Percentiles rank a stretch among this genome's conserved stretches.
phyloP scores from a whole-genome alignment of 495 filamentous ascomycete species.

The Aspergillus homomorphus region DNA sequence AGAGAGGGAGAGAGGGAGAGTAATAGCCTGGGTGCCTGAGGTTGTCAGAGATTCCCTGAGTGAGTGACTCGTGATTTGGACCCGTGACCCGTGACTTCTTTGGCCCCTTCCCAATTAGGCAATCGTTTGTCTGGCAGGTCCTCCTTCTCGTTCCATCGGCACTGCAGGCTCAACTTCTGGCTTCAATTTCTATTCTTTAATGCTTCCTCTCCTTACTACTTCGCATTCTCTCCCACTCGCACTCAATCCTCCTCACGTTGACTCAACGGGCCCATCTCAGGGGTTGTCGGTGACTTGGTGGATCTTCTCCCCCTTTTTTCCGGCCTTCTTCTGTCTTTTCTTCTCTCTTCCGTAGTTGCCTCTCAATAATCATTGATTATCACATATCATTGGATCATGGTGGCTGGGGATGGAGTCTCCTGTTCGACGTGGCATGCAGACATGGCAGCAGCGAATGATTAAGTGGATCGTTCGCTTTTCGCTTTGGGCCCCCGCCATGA shows the following conservation, averaged over 20 bases:
- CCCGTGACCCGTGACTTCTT: too few species aligned
- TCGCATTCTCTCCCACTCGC: background rate
- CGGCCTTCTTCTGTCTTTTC: background rate
- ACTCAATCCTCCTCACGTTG: too few species aligned
- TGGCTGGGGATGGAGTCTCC: constrained; percentile 18
- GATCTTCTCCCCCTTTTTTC: too few species aligned
- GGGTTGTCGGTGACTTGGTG: too few species aligned
- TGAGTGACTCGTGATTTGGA: too few species aligned
- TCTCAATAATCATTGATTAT: constrained; percentile 2
- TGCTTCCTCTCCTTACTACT: background rate
- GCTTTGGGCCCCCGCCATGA: constrained; percentile 1
- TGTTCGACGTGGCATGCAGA: constrained; percentile 27
- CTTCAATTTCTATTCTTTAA: background rate
- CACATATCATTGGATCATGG: constrained; percentile 8
- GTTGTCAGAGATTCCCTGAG: too few species aligned
- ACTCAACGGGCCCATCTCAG: too few species aligned
- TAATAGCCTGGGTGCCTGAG: too few species aligned
- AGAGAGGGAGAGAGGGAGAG: too few species aligned
- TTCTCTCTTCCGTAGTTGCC: background rate
- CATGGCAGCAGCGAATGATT: constrained; percentile 19
- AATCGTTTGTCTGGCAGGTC: background rate
- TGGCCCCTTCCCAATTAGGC: background rate
- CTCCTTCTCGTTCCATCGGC: background rate
- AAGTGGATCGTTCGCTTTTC: constrained; percentile 23
- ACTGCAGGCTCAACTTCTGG: background rate